A percentile compares a stretch with the other conserved stretches of the same genome.
These are phyloP conservation scores for Rhizopogon vesiculosus DNA, from an alignment of 768 basidiomycete genomes.

Conservation along the genomic window DNA sequence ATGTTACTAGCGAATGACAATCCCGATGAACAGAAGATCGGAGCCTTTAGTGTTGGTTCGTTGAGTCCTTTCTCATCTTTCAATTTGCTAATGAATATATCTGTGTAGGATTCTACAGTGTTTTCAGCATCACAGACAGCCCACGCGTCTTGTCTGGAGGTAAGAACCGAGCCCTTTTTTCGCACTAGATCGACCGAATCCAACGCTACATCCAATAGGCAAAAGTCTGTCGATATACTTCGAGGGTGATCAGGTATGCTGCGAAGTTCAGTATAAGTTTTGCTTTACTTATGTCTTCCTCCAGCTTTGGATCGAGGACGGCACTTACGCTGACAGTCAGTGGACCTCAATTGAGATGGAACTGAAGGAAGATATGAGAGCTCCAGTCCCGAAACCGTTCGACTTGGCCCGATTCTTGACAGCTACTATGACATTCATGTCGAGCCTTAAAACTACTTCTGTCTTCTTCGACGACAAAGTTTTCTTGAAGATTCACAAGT, in stretches of 20 bases:
- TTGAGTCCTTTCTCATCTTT: not conserved
- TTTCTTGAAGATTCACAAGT: not conserved
- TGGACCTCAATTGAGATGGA: slow-evolving; percentile 49
- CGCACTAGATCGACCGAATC: not conserved
- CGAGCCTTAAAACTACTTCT: slow-evolving; percentile 22
- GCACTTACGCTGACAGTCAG: not conserved
- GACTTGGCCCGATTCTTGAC: slow-evolving; percentile 45
- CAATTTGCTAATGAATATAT: not conserved
- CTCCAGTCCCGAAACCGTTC: slow-evolving; percentile 35
- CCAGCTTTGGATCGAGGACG: not conserved
- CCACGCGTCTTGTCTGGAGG: slow-evolving; percentile 21
- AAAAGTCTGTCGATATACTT: slow-evolving; percentile 4
- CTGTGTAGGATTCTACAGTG: slow-evolving; percentile 18
- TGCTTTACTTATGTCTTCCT: not conserved
- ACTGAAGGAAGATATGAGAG: slow-evolving; percentile 32
- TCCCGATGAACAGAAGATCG: slow-evolving; percentile 49
- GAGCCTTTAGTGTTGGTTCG: slow-evolving; percentile 36
- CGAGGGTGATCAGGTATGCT: slow-evolving; percentile 6
- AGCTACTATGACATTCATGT: slow-evolving; percentile 46
- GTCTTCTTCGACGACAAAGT: slow-evolving; percentile 2
- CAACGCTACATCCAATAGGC: not conserved
- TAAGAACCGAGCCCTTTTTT: not conserved
- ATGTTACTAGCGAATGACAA: slow-evolving; percentile 41
- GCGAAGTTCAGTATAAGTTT: not conserved
- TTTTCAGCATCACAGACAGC: slow-evolving; percentile 23